phyloP scores from a whole-genome alignment of 768 basidiomycete genomes.

The Russula virescens region DNA sequence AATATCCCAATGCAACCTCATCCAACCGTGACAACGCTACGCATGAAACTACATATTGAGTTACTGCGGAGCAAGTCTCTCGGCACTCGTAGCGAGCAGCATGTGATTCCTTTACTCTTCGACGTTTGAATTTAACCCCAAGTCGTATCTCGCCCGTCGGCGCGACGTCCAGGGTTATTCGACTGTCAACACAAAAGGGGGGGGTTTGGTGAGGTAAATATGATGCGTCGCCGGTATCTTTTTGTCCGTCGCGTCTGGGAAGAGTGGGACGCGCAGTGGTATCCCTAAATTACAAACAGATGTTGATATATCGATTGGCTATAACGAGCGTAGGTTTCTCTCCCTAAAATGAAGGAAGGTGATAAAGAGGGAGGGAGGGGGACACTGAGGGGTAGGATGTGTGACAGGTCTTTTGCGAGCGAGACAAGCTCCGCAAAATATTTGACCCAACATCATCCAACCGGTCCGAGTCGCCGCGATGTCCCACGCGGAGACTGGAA shows the following conservation, averaged over 20 bases:
- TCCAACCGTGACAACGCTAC: too few relatives aligned
- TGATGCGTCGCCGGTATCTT: too few relatives aligned
- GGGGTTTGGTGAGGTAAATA: too few relatives aligned
- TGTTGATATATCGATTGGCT: neutral
- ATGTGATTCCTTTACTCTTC: too few relatives aligned
- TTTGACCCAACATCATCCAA: neutral
- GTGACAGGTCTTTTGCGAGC: neutral
- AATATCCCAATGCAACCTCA: too few relatives aligned
- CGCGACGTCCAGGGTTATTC: too few relatives aligned
- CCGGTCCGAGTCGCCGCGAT: neutral
- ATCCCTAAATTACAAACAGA: slow-evolving; percentile 1
- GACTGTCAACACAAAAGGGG: too few relatives aligned
- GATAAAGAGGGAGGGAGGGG: neutral
- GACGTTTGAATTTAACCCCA: too few relatives aligned
- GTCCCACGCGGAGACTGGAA: neutral
- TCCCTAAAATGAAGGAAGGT: neutral
- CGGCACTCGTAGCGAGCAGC: too few relatives aligned
- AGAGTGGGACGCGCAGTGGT: neutral
- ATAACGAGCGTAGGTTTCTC: neutral
- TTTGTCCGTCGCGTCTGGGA: neutral
- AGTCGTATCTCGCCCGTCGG: too few relatives aligned
- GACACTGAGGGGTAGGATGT: neutral
- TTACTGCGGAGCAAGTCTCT: too few relatives aligned
- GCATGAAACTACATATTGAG: too few relatives aligned
- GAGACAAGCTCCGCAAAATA: neutral